Evolutionary conservation across 140 eudicot genomes (phyloP), one percentile per base, ranked within the genome.

Genomic region (Erigeron philadelphicus): DNA sequence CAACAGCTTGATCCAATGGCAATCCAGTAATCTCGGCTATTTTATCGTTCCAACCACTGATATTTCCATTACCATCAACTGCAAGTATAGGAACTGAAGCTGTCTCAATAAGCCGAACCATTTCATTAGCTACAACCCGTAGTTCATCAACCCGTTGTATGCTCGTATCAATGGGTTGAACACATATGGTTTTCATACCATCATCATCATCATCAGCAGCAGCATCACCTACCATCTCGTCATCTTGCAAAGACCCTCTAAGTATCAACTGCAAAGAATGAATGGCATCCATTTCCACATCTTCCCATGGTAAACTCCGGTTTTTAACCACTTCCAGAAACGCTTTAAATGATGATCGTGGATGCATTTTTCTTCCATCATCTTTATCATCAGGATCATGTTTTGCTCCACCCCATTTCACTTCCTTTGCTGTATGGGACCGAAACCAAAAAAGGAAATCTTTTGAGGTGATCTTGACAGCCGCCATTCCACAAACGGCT

Each of bases 341-440:
- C 48, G 87, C 87, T 55, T 81, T 81, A 56, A 86, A 86, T 35
- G 94, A 86, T 23, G 89, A 86, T 56, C 94, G 82, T 5, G 94
- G 94, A 46, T 83, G 87, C 94, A 86, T 81, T 71, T 63, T 83
- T 66, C 89, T 73, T 16, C 79, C 75, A 11, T 84, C 89, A 7
- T 86, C 94, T 31, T 77, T 81, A 46, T 83, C 94, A 55, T 60
- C 85, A 16, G 89, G 94, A 45, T 86, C 82, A 12, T 86, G 85
- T 71, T 86, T 86, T 23, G 94, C 87, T 62, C 94, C 89, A 17
- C 89, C 89, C 94, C 94, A 86, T 78, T 86, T 84, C 66, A 86
- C 68, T 71, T 86, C 86, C 66, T 86, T 86, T 1, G 87, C 94
- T 1, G 89, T 77, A 40, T 86, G 89, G 42, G 94, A 84, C 41